Base-by-base conservation (phyloP, 2,329 filamentous ascomycete genomes). In the Nannizzia gypsea region DNA sequence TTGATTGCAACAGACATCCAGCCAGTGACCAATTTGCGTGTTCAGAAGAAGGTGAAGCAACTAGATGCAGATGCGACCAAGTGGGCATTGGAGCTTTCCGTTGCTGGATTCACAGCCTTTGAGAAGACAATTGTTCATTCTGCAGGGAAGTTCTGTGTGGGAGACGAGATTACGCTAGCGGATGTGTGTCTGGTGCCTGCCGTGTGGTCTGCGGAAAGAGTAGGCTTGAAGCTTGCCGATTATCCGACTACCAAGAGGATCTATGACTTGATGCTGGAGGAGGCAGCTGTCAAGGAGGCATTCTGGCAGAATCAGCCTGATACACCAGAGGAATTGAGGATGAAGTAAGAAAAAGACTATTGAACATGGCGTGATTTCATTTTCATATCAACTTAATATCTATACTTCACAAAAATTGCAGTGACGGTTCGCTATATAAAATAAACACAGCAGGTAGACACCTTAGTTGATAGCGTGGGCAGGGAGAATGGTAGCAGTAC, bases 1-100 rank as follows among this genome's bases (percentile, higher is more conserved):
- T 80, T 86, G n/a, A 71, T 86, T 28, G 75, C 76, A 4, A 73
- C 75, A 28, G 84, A 86, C 63, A 75, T 80, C 3, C 83, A 86
- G 68, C 83, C 84, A 4, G 76, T 83, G 0, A 84, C 83, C 1
- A 85, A 85, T 64, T 68, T 81, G 17, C 74, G 77, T 6, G 77
- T 83, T 40, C 73, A 82, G 64, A 76, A 77, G 54, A 74, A 76
- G 0, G 73, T 85, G 1, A 73, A 74, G 3, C 70, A 69, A 0
- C 66, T 82, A 0, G 77, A 76, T 0, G 61, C 31, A 6, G 58
- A 60, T 56, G 72, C 74, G 0, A 74, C 74, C 24, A 70, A 72
- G 3, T 85, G 82, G 81, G 80, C 79, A 34, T 72, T 71, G 44
- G 75, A 78, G 58, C 69, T 82, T 4, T 81, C 81, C 69, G 68